Percentiles rank a stretch among this genome's conserved stretches.
phyloP scores from a whole-genome alignment of 768 basidiomycete species.

The Dioszegia hungarica region DNA sequence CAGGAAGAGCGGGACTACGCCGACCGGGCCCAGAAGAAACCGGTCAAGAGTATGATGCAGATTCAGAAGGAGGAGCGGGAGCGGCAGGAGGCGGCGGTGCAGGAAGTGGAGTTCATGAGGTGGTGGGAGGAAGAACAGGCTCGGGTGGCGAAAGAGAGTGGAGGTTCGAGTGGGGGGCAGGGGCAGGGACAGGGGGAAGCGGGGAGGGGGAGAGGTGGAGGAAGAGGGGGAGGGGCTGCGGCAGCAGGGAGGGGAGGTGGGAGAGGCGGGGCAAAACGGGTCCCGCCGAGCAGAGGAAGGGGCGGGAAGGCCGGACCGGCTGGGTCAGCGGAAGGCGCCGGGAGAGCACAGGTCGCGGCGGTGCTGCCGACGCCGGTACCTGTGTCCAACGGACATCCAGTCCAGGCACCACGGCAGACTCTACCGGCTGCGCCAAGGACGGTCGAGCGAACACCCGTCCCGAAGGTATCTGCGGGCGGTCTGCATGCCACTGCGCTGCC shows the following conservation, averaged over 20 bases:
- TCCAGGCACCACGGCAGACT: too few relatives aligned
- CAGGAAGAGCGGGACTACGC: slow-evolving; percentile 60
- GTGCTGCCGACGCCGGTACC: too few relatives aligned
- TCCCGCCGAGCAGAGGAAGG: slow-evolving; percentile 12
- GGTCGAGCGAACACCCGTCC: too few relatives aligned
- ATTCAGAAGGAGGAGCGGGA: slow-evolving; percentile 74
- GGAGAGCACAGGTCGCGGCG: too few relatives aligned
- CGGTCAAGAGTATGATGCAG: slow-evolving; percentile 64
- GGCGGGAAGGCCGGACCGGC: slow-evolving; percentile 7
- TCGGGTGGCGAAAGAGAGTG: slow-evolving; percentile 21
- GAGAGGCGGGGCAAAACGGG: slow-evolving; percentile 3
- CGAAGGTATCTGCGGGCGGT: background rate
- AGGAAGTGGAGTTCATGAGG: slow-evolving; percentile 72
- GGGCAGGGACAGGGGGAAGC: slow-evolving; percentile 6
- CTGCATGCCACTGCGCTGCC: background rate
- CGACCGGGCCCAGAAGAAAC: slow-evolving; percentile 51
- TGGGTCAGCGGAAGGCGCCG: background rate
- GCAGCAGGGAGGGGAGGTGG: background rate
- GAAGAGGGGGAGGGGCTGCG: background rate
- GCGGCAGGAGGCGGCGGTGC: slow-evolving; percentile 38
- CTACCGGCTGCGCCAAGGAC: background rate
- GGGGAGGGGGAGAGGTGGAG: background rate
- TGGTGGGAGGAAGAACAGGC: slow-evolving; percentile 78
- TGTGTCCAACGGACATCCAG: too few relatives aligned
- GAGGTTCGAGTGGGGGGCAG: background rate